Percentiles rank a stretch among this genome's conserved stretches.
Evolutionary conservation across 1,284 basidiomycete genomes (phyloP).

Genomic region (Cryptococcus sp.): DNA sequence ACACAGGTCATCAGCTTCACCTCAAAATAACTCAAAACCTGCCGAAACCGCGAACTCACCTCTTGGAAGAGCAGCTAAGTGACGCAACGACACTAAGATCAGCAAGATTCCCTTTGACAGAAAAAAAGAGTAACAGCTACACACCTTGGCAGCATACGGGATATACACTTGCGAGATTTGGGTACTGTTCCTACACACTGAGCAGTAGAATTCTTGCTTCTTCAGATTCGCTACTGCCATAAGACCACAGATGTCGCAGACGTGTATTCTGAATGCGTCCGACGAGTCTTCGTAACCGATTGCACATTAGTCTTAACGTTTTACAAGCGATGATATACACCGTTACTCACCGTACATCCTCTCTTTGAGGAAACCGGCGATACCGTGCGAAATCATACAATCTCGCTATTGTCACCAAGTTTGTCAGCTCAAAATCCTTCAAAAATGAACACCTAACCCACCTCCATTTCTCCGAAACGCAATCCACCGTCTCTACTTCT

Average conservation of each 20-base stretch:
- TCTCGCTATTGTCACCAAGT: slow-evolving; percentile 48
- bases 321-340: slow-evolving; percentile 8
- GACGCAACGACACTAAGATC: not conserved
- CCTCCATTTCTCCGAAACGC: slow-evolving; percentile 99
- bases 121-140: not conserved
- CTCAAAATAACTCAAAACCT: not conserved
- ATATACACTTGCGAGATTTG: slow-evolving; percentile 87
- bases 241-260: slow-evolving; percentile 92
- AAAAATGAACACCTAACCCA: slow-evolving; percentile 24
- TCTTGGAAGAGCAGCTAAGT: slow-evolving; percentile 35
- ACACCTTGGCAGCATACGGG: slow-evolving; percentile 71
- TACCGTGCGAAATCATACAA: slow-evolving; percentile 99
- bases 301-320: slow-evolving; percentile 15
- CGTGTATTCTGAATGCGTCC: slow-evolving; percentile 93
- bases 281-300: slow-evolving; percentile 54
- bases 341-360: slow-evolving; percentile 75
- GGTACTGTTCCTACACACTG: slow-evolving; percentile 89
- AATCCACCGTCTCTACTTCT: slow-evolving; percentile 97
- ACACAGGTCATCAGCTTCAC: not conserved
- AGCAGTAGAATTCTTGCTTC: slow-evolving; percentile 60
- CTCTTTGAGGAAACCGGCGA: slow-evolving; percentile 95
- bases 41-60: slow-evolving; percentile 20
- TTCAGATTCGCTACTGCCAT: slow-evolving; percentile 90
- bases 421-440: not conserved
- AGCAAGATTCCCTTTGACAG: not conserved